Percentiles rank a stretch among this genome's conserved stretches.
Conservation (phyloP, 169 alveolate species). For the Plasmodium adleri region DNA sequence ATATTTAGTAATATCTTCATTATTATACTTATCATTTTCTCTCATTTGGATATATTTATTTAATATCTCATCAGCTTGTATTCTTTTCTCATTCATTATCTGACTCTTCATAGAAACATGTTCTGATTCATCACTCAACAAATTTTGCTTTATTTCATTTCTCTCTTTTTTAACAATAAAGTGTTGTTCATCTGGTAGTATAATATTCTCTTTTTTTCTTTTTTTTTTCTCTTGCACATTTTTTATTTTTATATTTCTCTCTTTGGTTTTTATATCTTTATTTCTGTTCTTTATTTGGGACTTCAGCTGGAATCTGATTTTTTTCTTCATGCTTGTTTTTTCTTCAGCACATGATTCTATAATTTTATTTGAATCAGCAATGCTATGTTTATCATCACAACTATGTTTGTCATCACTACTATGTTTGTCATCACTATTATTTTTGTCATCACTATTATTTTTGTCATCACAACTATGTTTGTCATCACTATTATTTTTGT, state of each 20-base stretch:
- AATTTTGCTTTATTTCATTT: not conserved
- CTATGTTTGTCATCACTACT: not conserved
- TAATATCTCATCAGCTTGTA: constrained; percentile 29
- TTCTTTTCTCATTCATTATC: too few species aligned
- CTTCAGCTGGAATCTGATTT: not conserved
- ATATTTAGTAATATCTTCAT: not conserved
- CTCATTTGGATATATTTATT: constrained; percentile 18
- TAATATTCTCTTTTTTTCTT: not conserved
- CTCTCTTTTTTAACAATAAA: not conserved
- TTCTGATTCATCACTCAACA: not conserved
- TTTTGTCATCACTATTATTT: not conserved
- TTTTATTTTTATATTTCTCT: not conserved
- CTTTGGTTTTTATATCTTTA: not conserved
- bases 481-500: not conserved
- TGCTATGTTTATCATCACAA: not conserved
- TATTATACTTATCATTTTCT: constrained; percentile 23
- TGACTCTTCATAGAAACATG: constrained; percentile 3
- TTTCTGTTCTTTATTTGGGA: not conserved
- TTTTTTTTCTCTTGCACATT: not conserved
- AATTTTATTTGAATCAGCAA: too few species aligned
- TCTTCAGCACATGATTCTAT: not conserved
- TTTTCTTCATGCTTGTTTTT: not conserved
- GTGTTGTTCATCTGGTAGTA: not conserved
- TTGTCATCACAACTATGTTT: not conserved
- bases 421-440: not conserved